phyloP scores from a whole-genome alignment of 305 asterid genomes.

The Striga hermonthica region DNA sequence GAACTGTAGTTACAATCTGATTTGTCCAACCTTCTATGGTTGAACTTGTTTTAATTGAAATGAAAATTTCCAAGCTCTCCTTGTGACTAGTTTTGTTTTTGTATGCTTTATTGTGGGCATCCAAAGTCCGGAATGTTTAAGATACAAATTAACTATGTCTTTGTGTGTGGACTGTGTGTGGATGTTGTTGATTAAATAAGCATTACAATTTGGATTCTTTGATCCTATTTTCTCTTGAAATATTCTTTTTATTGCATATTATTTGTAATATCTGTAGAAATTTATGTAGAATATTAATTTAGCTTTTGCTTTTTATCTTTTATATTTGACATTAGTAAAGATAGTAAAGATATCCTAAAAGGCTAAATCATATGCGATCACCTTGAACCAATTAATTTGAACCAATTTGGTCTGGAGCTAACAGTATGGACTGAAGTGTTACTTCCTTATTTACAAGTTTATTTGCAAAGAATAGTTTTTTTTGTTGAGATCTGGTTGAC shows the following conservation, averaged over 20 bases:
- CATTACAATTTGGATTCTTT: background rate
- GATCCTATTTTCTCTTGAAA: too few species aligned
- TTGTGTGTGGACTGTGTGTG: background rate
- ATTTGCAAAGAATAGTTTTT: slow-evolving; percentile 18
- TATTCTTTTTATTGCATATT: too few species aligned
- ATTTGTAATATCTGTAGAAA: too few species aligned
- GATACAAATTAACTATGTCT: too few species aligned
- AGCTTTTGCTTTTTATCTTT: background rate
- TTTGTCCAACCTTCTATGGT: background rate
- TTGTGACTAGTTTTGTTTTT: background rate
- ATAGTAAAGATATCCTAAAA: background rate
- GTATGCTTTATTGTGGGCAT: background rate
- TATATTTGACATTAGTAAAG: background rate
- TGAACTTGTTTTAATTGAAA: background rate
- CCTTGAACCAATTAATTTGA: background rate
- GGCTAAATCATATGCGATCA: background rate
- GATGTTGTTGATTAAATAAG: background rate
- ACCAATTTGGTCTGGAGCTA: background rate
- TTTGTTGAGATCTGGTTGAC: slow-evolving; percentile 27
- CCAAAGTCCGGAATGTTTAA: too few species aligned
- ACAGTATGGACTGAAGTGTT: too few species aligned
- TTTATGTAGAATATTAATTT: too few species aligned
- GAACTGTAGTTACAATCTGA: background rate
- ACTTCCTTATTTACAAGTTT: background rate
- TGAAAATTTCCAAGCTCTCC: background rate